phyloP scores from a whole-genome alignment of 208 protist genomes.

The Wallacemonas rigidus region DNA sequence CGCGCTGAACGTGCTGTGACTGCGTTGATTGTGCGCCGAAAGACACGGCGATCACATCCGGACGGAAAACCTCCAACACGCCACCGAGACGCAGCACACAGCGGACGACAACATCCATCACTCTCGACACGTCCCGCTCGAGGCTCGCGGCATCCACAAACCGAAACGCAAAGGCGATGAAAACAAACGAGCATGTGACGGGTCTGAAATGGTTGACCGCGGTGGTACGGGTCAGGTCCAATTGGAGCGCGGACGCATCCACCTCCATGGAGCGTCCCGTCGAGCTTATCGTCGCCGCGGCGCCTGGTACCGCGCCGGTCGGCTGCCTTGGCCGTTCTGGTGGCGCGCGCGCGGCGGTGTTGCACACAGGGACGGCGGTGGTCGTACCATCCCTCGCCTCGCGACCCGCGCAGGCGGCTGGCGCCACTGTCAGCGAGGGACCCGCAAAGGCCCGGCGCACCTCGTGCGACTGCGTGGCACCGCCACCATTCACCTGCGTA shows the following conservation, averaged over 20 bases:
- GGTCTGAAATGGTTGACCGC: constrained; percentile 32
- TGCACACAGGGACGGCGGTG: too few species aligned
- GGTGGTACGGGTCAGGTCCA: constrained; percentile 9
- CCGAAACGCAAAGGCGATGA: constrained; percentile 33
- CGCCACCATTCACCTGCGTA: too few species aligned
- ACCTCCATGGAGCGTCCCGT: neutral
- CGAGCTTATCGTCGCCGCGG: neutral
- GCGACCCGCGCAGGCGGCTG: too few species aligned
- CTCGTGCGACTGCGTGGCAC: too few species aligned
- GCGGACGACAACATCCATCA: constrained; percentile 34
- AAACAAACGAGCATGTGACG: constrained; percentile 37
- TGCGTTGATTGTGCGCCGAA: constrained; percentile 53
- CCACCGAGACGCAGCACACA: constrained; percentile 29
- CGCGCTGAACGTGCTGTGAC: constrained; percentile 29
- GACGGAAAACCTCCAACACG: constrained; percentile 51
- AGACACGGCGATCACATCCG: constrained; percentile 46
- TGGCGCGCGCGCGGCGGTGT: too few species aligned
- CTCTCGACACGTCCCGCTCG: constrained; percentile 23
- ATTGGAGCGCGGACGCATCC: constrained; percentile 8
- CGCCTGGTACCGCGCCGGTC: too few species aligned
- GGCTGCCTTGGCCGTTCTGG: too few species aligned
- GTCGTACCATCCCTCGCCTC: too few species aligned
- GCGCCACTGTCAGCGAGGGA: too few species aligned
- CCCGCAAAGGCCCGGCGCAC: too few species aligned
- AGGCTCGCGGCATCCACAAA: constrained; percentile 29